These are phyloP conservation scores for Cryphonectria parasitica DNA, from an alignment of 2,329 filamentous ascomycete genomes.

Conservation along the genomic window DNA sequence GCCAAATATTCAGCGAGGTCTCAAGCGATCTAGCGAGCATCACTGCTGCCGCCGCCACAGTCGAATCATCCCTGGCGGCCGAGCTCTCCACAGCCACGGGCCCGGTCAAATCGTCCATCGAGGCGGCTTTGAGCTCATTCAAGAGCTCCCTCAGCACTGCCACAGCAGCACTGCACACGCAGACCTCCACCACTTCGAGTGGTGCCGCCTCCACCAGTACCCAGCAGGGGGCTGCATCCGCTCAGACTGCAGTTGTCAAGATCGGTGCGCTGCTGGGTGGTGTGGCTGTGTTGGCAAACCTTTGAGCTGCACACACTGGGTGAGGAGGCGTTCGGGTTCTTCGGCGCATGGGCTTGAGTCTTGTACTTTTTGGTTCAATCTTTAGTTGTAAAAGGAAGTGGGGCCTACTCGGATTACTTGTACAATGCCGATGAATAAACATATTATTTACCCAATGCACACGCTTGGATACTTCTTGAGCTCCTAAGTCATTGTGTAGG, in stretches of 20 bases:
- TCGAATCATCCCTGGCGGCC: background rate
- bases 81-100: constrained; percentile 16
- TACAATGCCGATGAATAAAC: background rate
- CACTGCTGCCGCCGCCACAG: background rate
- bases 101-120: background rate
- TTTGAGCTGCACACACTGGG: background rate
- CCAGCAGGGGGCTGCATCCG: background rate
- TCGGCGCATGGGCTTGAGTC: background rate
- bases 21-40: background rate
- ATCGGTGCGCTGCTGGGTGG: constrained; percentile 18
- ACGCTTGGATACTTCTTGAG: background rate
- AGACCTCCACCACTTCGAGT: background rate
- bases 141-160: background rate
- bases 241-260: constrained; percentile 11
- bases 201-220: background rate
- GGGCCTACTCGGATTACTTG: background rate
- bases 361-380: background rate
- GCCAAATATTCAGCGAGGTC: background rate
- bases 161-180: background rate
- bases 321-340: background rate
- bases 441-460: background rate
- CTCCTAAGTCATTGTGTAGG: background rate
- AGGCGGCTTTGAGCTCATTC: constrained; percentile 3
- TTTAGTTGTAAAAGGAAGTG: background rate
- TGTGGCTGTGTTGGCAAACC: constrained; percentile 4